Evolutionary conservation across 148 eudicot genomes (phyloP), one percentile per base, ranked within the genome.

Genomic region (Vaccinium corymbosum): DNA sequence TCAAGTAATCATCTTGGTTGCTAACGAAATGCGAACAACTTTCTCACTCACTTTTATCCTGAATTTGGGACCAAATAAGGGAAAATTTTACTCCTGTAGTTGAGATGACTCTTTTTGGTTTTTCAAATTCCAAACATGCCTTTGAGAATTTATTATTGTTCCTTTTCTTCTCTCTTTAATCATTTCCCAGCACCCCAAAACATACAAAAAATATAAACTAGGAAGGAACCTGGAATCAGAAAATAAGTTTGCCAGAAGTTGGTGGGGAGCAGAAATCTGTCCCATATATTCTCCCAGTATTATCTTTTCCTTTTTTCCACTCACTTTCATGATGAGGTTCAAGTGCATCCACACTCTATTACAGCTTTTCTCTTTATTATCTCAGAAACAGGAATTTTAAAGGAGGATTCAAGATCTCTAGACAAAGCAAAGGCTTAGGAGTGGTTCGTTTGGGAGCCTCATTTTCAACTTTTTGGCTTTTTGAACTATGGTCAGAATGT

Each of bases 291-390:
- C 71, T 22, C 32, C 14, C 25, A 64, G 71, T 22, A 64, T 22
- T 22, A 64, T 64, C 29, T 6, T 64, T 64, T 22, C 32, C 32
- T n/a, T 64, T 22, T 64, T 10, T 14, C 29, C 75, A 71, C 75
- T 32, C 75, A 71, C 75, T 71, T 71, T 71, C 38, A 32, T 71
- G 75, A 8, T 32, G 17, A 32, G 75, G 75, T 71, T 71, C 75
- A 27, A 64, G 38, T 71, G 48, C 75, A 71, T 32, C 75, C 46
- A 29, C 46, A 32, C 7, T 13, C 5, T 78, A 22, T 52, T 78
- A 32, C 75, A 71, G 46, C 20, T 78, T 52, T 78, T 25, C n/a
- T 11, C 42, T 22, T 78, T 78, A 78, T 78, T 25, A 53, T 78
- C 81, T 78, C 42, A 29, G 46, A 16, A 78, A 78, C 38, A 52